A percentile compares a stretch with the other conserved stretches of the same genome.
Conservation (phyloP, 768 basidiomycete genomes). For the Podaxis sp. region DNA sequence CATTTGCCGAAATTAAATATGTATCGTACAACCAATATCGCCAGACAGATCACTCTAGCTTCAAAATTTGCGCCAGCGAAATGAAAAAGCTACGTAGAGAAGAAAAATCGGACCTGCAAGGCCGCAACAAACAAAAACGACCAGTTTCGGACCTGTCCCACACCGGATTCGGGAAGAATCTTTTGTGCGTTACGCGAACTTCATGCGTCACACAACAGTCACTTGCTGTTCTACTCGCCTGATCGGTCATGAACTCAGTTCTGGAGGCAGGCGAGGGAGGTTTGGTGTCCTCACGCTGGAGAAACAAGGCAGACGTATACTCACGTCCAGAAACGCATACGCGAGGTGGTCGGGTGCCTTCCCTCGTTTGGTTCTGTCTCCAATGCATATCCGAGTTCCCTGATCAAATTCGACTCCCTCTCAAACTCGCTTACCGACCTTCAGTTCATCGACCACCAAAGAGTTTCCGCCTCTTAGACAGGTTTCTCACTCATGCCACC, state of each 20-base stretch:
- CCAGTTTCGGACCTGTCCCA: too few relatives aligned
- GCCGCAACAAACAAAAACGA: too few relatives aligned
- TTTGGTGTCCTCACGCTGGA: constrained; percentile 18
- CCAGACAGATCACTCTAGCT: too few relatives aligned
- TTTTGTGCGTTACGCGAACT: not conserved
- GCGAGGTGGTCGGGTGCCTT: constrained; percentile 36
- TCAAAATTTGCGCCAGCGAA: too few relatives aligned
- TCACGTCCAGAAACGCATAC: constrained; percentile 23
- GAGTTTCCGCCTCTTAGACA: not conserved
- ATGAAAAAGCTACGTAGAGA: not conserved
- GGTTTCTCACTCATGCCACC: not conserved
- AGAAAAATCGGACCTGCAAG: not conserved
- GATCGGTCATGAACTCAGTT: not conserved
- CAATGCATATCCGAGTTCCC: constrained; percentile 38
- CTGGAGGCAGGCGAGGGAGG: constrained; percentile 16
- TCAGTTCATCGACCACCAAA: not conserved
- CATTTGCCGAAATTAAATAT: not conserved
- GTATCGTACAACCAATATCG: not conserved
- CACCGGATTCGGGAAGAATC: not conserved
- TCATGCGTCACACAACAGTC: constrained; percentile 9
- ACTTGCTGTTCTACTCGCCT: not conserved
- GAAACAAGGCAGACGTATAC: constrained; percentile 11
- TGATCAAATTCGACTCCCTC: constrained; percentile 39
- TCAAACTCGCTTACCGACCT: constrained; percentile 35
- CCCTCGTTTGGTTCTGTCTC: constrained; percentile 54